A percentile compares a stretch with the other conserved stretches of the same genome.
phyloP scores from a whole-genome alignment of 1,139 yeast genomes.

The Yamadazyma siamensis region DNA sequence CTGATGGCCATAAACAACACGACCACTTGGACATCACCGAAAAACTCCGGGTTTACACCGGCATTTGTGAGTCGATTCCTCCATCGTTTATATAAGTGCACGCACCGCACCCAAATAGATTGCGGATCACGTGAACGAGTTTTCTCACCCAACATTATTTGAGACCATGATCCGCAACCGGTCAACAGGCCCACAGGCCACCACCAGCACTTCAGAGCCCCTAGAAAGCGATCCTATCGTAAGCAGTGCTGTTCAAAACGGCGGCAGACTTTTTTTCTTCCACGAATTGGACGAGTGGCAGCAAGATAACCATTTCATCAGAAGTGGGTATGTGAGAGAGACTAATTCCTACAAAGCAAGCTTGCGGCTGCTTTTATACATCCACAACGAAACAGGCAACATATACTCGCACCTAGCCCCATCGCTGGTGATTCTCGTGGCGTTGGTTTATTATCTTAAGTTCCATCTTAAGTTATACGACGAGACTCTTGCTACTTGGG shows the following conservation, averaged over 20 bases:
- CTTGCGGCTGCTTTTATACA: slow-evolving; percentile 52
- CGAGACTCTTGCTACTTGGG: slow-evolving; percentile 42
- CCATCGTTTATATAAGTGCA: slow-evolving; percentile 24
- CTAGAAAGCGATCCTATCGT: too few species aligned
- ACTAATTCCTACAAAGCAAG: slow-evolving; percentile 55
- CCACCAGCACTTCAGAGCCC: too few species aligned
- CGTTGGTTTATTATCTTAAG: slow-evolving; percentile 22
- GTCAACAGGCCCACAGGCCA: too few species aligned
- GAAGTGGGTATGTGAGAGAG: slow-evolving; percentile 71
- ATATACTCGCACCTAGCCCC: slow-evolving; percentile 82
- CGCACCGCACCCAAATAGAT: too few species aligned
- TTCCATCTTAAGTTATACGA: slow-evolving; percentile 32
- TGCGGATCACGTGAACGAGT: too few species aligned
- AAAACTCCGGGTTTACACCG: slow-evolving; percentile 25
- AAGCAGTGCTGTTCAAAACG: too few species aligned
- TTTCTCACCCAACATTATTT: too few species aligned
- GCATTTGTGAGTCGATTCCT: slow-evolving; percentile 32
- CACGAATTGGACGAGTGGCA: slow-evolving; percentile 76
- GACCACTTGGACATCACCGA: slow-evolving; percentile 26
- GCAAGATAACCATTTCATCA: slow-evolving; percentile 75
- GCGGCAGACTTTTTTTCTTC: too few species aligned
- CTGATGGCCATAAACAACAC: too few species aligned
- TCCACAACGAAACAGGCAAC: slow-evolving; percentile 86
- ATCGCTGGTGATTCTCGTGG: slow-evolving; percentile 37
- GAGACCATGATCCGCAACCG: too few species aligned